Evolutionary conservation across 2,329 filamentous ascomycete genomes (phyloP), one percentile per base, ranked within the genome.

Genomic region (Fusarium sp.): DNA sequence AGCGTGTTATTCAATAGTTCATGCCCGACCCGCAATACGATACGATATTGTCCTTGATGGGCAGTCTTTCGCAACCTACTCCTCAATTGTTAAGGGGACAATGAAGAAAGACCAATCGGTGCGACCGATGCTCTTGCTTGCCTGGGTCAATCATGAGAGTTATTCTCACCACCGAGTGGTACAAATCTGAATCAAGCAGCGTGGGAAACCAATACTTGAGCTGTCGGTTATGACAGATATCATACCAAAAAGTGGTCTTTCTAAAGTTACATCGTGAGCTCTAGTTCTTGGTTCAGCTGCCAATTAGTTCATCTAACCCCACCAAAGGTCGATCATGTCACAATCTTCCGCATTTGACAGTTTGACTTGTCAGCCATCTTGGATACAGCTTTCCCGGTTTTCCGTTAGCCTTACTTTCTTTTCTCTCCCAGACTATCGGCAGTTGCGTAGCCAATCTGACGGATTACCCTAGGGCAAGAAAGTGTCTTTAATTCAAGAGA

Each of bases 341-440:
- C 52, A 56, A 54, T 43, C 44, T 66, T 49, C 50, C 42, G 43
- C 55, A 44, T 52, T 69, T 71, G 68, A 66, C 68, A 71, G 59
- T 54, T 66, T 66, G 68, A 69, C 68, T 58, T 42, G 68, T 66
- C 62, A 53, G 40, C 52, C 68, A 56, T 32, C 44, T 16, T 15
- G 44, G 29, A 12, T 30, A 29, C 63, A 45, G 52, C 40, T 54
- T 47, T 69, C 55, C 54, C 50, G 30, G 55, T 56, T 61, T 68
- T 32, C 58, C 54, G 40, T 59, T 51, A 71, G 45, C 46, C 44
- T n/a, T 51, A 56, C 22, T 61, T 49, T 51, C 46, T 46, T 53
- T 61, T 66, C 63, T 51, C 47, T 47, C 38, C 50, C 34, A 44
- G n/a, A 46, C 16, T 30, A 49, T 65, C 66, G 60, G 66, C 67